phyloP scores from a whole-genome alignment of 108 stramenopile species.

The Seminavis robusta region DNA sequence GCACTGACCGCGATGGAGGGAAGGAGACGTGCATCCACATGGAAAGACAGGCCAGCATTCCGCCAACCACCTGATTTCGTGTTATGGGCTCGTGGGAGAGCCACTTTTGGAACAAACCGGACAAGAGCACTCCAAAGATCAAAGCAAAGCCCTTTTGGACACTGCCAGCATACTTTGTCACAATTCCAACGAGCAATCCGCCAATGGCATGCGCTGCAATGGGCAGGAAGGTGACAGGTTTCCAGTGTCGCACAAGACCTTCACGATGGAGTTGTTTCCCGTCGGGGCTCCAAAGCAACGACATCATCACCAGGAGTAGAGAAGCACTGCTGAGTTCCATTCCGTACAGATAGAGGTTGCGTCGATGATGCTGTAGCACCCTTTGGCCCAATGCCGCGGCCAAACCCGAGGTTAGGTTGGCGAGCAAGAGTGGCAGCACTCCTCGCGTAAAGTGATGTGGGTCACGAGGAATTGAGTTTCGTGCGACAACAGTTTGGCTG shows the following conservation, averaged over 20 bases:
- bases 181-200: constrained; percentile 73
- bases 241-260: constrained; percentile 42
- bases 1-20: no score
- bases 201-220: constrained; percentile 56
- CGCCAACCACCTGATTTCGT: no score
- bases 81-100: no score
- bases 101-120: constrained; percentile 40
- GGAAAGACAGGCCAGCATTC: constrained; percentile 45
- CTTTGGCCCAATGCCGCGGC: constrained; percentile 88
- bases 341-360: constrained; percentile 68
- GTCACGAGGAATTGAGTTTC: constrained; percentile 33
- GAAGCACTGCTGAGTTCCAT: constrained; percentile 62
- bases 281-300: neutral
- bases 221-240: constrained; percentile 38
- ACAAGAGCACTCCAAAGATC: constrained; percentile 50
- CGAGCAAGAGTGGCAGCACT: constrained; percentile 67
- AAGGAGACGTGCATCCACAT: constrained; percentile 64
- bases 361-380: constrained; percentile 52
- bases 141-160: constrained; percentile 63
- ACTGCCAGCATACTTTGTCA: constrained; percentile 67
- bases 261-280: neutral
- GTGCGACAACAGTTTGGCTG: constrained; percentile 11
- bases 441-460: constrained; percentile 58
- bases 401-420: constrained; percentile 83
- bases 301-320: constrained; percentile 1